These are phyloP conservation scores for Melocanna baccifera DNA, from an alignment of 176 grass and related monocot genomes.

Conservation along the genomic window DNA sequence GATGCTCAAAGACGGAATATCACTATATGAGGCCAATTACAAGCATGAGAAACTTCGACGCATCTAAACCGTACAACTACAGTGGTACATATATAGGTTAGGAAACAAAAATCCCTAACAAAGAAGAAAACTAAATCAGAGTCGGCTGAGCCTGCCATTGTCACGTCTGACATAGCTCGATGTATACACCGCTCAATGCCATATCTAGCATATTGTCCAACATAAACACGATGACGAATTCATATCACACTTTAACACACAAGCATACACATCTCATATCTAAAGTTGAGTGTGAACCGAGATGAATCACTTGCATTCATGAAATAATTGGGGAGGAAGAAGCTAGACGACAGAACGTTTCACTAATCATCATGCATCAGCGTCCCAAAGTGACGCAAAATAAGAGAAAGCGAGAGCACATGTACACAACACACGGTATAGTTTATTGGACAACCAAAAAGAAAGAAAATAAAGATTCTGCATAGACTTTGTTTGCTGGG, in stretches of 20 bases:
- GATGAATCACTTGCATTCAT: background rate
- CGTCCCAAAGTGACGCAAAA: background rate
- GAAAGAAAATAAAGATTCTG: slow-evolving; percentile 25
- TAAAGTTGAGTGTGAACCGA: background rate
- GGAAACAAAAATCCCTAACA: too few species aligned
- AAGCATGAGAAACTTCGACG: too few species aligned
- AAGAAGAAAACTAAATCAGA: too few species aligned
- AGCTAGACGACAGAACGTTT: background rate
- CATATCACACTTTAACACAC: background rate
- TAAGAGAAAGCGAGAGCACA: slow-evolving; percentile 9
- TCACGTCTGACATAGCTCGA: too few species aligned
- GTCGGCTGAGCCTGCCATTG: too few species aligned
- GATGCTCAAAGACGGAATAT: too few species aligned
- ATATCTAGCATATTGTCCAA: too few species aligned
- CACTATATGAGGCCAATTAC: too few species aligned
- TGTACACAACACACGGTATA: slow-evolving; percentile 14
- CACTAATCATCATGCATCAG: slow-evolving; percentile 3
- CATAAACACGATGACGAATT: too few species aligned
- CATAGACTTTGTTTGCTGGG: slow-evolving; percentile 50
- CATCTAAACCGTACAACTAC: too few species aligned
- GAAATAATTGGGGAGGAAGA: background rate
- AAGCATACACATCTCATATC: background rate
- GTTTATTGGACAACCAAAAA: slow-evolving; percentile 6
- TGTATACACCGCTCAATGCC: too few species aligned
- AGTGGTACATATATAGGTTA: too few species aligned